Evolutionary conservation across 176 grass and related monocot species (phyloP), one percentile per base, ranked within the genome.

Genomic region (Stipa capillata): DNA sequence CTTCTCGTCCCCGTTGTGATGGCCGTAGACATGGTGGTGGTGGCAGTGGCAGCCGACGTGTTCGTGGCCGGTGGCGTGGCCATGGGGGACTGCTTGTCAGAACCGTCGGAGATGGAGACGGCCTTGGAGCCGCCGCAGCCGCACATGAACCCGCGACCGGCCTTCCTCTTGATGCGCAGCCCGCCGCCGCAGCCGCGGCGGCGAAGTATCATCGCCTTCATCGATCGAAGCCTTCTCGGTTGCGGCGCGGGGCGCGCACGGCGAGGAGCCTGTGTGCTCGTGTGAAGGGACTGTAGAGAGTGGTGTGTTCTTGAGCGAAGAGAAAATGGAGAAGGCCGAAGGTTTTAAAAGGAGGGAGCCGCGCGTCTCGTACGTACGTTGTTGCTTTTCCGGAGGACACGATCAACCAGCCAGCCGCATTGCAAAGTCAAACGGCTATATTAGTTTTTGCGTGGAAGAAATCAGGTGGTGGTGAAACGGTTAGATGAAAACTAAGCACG

Each of bases 31-130:
- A 16, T 25, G 32, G 56, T 44, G 7, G 61, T 65, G 33, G 60
- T 45, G 36, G 70, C 70, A 2, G 75, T 64, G 0, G 62, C 44
- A 7, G 43, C 31, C 14, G 79, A 73, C 20, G 62, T 59, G 31
- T 58, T 82, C 9, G 79, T 69, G 28, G n/a, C n/a, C n/a, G 54
- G 79, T 27, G 84, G 79, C 41, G 88, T 86, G 34, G 79, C 66
- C 63, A 55, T 27, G 8, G 84, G 66, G 4, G 88, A 90, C 61
- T 62, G 68, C 55, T 79, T 83, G 20, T 79, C 88, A 74, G 88
- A 85, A 65, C 79, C 79, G 44, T 90, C 88, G 21, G 88, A 90
- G 74, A 90, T 27, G 49, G 88, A 90, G 10, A 90, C 60, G 7
- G 84, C 13, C 69, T 86, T 86, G 68, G 88, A 69, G 11, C 79